Percentiles rank a stretch among this genome's conserved stretches.
Conservation (phyloP, 2,329 filamentous ascomycete species). For the Amylocarpus encephaloides region DNA sequence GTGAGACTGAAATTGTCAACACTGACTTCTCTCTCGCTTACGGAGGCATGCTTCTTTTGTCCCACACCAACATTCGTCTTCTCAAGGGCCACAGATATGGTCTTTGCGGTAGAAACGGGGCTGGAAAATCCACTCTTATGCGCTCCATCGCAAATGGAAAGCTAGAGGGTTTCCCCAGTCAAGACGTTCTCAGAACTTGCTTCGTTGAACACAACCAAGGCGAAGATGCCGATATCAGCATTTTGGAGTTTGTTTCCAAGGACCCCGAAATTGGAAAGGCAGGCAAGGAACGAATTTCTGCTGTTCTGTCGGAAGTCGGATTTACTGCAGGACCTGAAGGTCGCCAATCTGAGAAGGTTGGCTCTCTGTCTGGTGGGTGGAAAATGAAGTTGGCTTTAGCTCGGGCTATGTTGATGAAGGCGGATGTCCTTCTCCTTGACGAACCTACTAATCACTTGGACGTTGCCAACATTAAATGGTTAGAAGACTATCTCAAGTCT, state of each 20-base stretch:
- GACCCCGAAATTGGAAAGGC: constrained; percentile 79
- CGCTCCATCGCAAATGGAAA: constrained; percentile 92
- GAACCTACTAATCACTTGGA: constrained; percentile 99
- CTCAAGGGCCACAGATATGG: constrained; percentile 97
- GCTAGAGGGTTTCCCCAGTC: constrained; percentile 90
- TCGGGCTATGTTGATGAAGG: constrained; percentile 90
- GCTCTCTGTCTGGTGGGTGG: constrained; percentile 95
- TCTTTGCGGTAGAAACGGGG: constrained; percentile 93
- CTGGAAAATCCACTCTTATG: constrained; percentile 99
- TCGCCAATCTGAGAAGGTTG: constrained; percentile 81
- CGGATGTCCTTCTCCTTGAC: constrained; percentile 94
- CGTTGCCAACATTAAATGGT: constrained; percentile 91
- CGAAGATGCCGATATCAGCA: constrained; percentile 93
- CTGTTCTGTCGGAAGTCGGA: constrained; percentile 83
- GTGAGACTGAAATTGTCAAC: constrained; percentile 94
- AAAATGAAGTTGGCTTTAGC: constrained; percentile 99
- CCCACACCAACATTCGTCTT: constrained; percentile 89
- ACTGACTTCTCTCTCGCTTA: constrained; percentile 96
- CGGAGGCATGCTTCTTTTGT: constrained; percentile 92
- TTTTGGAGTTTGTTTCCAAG: constrained; percentile 86
- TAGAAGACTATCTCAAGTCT: constrained; percentile 91
- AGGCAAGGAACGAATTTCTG: constrained; percentile 72
- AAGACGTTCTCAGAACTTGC: constrained; percentile 88
- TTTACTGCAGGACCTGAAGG: constrained; percentile 88
- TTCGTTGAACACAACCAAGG: constrained; percentile 99